These are phyloP conservation scores for Hypoxylon fragiforme DNA, from an alignment of 495 filamentous ascomycete species.

Conservation along the genomic window DNA sequence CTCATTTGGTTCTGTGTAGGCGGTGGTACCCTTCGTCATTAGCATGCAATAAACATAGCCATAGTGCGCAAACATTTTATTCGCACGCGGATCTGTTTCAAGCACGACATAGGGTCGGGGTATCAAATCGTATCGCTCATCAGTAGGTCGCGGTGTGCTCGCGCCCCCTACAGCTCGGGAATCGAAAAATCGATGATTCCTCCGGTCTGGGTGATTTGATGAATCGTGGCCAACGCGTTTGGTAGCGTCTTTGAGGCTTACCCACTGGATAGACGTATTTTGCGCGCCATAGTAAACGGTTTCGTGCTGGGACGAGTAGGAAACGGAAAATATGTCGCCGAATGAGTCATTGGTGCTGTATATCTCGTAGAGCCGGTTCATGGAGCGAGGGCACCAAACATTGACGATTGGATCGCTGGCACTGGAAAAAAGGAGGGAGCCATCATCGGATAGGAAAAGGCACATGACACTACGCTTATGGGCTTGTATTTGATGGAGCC, in stretches of 20 bases:
- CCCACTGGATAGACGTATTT: constrained; percentile 87
- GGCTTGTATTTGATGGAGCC: constrained; percentile 72
- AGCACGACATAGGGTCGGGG: constrained; percentile 63
- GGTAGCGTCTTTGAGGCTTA: constrained; percentile 50
- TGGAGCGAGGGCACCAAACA: constrained; percentile 59
- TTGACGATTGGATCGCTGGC: constrained; percentile 93
- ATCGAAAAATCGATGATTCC: constrained; percentile 95
- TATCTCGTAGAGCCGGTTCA: constrained; percentile 73
- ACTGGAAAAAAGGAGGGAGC: constrained; percentile 81
- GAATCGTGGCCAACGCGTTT: constrained; percentile 62
- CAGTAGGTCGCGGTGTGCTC: constrained; percentile 66
- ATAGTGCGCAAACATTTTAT: constrained; percentile 87
- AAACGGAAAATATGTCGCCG: constrained; percentile 91
- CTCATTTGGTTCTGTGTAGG: constrained; percentile 65
- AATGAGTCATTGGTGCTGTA: constrained; percentile 88
- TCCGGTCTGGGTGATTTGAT: constrained; percentile 70
- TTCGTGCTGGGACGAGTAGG: constrained; percentile 74
- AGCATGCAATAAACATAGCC: constrained; percentile 97
- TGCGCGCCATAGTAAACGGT: constrained; percentile 92
- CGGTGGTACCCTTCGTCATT: constrained; percentile 64
- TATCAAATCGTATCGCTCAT: constrained; percentile 51
- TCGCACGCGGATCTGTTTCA: constrained; percentile 80
- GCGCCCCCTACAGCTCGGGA: constrained; percentile 82
- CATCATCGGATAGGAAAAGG: constrained; percentile 75
- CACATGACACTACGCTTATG: constrained; percentile 89